These are phyloP conservation scores for Hypoxylon crocopeplum DNA, from an alignment of 495 filamentous ascomycete species.

Conservation along the genomic window DNA sequence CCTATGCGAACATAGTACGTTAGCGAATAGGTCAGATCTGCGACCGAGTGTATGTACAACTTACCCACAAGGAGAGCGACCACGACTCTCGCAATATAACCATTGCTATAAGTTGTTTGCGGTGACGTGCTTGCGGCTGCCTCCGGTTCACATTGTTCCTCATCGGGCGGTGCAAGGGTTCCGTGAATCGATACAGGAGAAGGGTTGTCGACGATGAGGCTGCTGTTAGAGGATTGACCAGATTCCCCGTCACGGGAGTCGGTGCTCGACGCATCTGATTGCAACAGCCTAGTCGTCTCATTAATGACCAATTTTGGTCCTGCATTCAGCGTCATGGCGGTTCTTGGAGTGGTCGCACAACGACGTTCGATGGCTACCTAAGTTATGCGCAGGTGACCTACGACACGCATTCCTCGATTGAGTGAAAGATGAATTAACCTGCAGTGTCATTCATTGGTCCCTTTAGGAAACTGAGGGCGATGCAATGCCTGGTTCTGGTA, in stretches of 20 bases:
- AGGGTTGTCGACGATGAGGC: background rate
- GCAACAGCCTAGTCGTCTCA: constrained; percentile 22
- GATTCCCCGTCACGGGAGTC: background rate
- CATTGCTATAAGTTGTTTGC: constrained; percentile 18
- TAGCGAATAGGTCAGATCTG: background rate
- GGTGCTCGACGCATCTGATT: background rate
- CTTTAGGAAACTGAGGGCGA: background rate
- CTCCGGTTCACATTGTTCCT: constrained; percentile 9
- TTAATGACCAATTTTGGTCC: background rate
- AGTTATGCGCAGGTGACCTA: background rate
- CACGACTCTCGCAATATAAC: constrained; percentile 23
- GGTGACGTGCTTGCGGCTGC: too few species aligned
- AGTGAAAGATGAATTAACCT: background rate
- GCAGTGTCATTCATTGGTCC: background rate
- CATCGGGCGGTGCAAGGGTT: constrained; percentile 8
- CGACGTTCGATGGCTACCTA: background rate
- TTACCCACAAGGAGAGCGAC: constrained; percentile 27
- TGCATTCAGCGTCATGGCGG: background rate
- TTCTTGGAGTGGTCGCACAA: background rate
- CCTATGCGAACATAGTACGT: constrained; percentile 45
- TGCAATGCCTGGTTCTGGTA: background rate
- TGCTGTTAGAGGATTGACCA: constrained; percentile 6
- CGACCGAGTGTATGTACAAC: background rate
- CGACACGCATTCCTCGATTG: background rate
- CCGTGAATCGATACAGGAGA: constrained; percentile 7